Evolutionary conservation across 768 basidiomycete genomes (phyloP).

Genomic region (Flagelloscypha sp.): DNA sequence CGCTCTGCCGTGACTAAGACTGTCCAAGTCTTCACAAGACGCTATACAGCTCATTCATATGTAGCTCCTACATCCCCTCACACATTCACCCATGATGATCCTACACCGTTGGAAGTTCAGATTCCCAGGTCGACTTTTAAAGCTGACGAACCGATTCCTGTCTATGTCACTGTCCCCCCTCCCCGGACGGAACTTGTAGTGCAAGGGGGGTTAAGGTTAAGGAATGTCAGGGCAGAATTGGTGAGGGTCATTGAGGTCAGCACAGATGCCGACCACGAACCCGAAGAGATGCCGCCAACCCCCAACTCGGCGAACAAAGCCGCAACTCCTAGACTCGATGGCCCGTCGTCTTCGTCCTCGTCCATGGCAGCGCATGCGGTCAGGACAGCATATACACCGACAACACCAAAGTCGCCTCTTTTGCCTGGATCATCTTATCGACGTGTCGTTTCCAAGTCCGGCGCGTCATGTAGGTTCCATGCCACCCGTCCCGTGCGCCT

Average conservation of each 20-base stretch:
- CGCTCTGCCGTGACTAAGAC: slow-evolving; percentile 40
- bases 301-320: slow-evolving; percentile 18
- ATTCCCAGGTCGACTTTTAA: slow-evolving; percentile 65
- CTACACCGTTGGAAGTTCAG: slow-evolving; percentile 61
- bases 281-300: slow-evolving; percentile 25
- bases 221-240: slow-evolving; percentile 77
- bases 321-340: slow-evolving; percentile 17
- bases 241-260: slow-evolving; percentile 56
- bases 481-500: slow-evolving; percentile 62
- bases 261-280: slow-evolving; percentile 32
- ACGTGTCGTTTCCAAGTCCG: slow-evolving; percentile 70
- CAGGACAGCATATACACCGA: slow-evolving; percentile 31
- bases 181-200: slow-evolving; percentile 61
- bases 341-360: slow-evolving; percentile 21
- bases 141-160: slow-evolving; percentile 64
- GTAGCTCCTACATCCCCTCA: slow-evolving; percentile 52
- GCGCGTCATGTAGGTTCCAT: slow-evolving; percentile 89
- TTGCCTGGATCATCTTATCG: slow-evolving; percentile 36
- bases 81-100: slow-evolving; percentile 47
- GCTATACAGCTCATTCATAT: slow-evolving; percentile 62
- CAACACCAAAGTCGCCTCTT: slow-evolving; percentile 29
- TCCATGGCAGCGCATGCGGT: too few species aligned
- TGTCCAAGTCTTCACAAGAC: slow-evolving; percentile 60
- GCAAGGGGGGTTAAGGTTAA: slow-evolving; percentile 61
- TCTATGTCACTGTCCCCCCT: slow-evolving; percentile 76